Evolutionary conservation across 306 rosid species (phyloP), one percentile per base, ranked within the genome.

Genomic region (Betula pendula): DNA sequence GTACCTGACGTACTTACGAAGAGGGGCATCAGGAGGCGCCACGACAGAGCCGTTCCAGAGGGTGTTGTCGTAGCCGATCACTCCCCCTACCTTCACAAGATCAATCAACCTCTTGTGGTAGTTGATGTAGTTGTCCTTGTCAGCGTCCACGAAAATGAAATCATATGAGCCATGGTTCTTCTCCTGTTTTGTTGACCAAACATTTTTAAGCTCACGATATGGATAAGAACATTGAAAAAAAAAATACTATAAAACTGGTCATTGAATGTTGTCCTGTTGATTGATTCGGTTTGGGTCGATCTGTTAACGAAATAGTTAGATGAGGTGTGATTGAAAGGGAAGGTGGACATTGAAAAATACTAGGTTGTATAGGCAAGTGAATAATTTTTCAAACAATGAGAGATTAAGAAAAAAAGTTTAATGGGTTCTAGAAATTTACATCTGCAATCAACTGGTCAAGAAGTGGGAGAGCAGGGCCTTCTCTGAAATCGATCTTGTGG

Each of bases 21-120:
- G 50, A 0, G 98, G 97, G 0, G 98, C 98, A 74, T 94, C 98
- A 0, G 98, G 85, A 0, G 98, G 98, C 0, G 97, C 97, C 19
- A 89, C 98, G 73, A 94, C 97, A 0, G 98, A 94, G 1, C 98
- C 98, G 31, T 90, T 91, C 98, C 98, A 94, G 3, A 94, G 76
- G 62, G 98, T 94, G 85, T 94, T 94, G 87, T 94, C 97, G 82
- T 94, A 94, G 25, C 97, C 98, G 76, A 94, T 91, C 51, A 94
- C 31, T 8, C 98, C 98, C 0, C 98, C 98, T 0, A 94, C 89
- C 79, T 91, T 91, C 0, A 94, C 94, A 38, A 94, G 74, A 0
- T 94, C 98, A 0, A 94, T 91, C 56, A 94, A 56, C 79, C 97
- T 90, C 88, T 94, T 81, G 82, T 94, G 98, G 81, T 94, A 94